These are phyloP conservation scores for Russula brevipes DNA, from an alignment of 768 basidiomycete genomes.

Conservation along the genomic window DNA sequence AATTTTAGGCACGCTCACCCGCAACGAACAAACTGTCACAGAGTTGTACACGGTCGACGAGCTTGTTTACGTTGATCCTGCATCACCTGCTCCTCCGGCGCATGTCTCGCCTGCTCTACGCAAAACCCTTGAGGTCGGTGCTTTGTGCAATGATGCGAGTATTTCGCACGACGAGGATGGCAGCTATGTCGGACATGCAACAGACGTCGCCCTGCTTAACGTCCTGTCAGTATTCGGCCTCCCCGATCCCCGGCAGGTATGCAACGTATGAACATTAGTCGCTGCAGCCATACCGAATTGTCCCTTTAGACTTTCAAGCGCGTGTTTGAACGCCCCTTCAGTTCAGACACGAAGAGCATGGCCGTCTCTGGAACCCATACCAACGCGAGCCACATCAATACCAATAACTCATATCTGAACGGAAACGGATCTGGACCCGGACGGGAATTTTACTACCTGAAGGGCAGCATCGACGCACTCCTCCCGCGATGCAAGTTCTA, in stretches of 20 bases:
- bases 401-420: constrained; percentile 29
- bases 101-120: constrained; percentile 59
- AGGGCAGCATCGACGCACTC: constrained; percentile 87
- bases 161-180: constrained; percentile 60
- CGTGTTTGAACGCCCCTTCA: constrained; percentile 81
- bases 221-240: constrained; percentile 62
- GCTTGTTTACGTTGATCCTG: constrained; percentile 56
- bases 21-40: constrained; percentile 93
- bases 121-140: constrained; percentile 77
- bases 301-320: constrained; percentile 56
- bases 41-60: constrained; percentile 89
- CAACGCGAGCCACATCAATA: constrained; percentile 29
- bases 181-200: constrained; percentile 77
- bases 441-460: constrained; percentile 83
- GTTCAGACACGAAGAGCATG: constrained; percentile 92
- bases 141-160: constrained; percentile 86
- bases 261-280: constrained; percentile 27
- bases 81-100: constrained; percentile 36
- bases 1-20: constrained; percentile 73
- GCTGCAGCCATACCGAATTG: neutral
- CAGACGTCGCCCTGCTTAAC: constrained; percentile 88
- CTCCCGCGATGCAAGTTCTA: constrained; percentile 84
- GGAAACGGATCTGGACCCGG: constrained; percentile 26
- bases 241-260: constrained; percentile 64
- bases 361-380: constrained; percentile 73